Percentiles rank a stretch among this genome's conserved stretches.
phyloP scores from a whole-genome alignment of 2,329 filamentous ascomycete genomes.

The Talaromyces sp. region DNA sequence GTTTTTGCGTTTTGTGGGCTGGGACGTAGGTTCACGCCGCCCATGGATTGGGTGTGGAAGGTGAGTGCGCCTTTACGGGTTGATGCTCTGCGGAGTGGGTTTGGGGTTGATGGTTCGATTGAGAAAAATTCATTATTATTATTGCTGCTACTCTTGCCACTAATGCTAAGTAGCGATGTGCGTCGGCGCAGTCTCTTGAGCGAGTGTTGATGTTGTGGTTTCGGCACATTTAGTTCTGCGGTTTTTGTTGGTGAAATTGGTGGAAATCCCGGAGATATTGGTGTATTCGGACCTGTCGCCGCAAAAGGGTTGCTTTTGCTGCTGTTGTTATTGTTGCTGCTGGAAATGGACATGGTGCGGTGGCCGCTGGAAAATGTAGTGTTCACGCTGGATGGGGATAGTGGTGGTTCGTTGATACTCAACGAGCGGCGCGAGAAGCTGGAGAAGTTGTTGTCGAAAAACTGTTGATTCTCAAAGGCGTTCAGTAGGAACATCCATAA shows the following conservation, averaged over 20 bases:
- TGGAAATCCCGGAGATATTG: neutral
- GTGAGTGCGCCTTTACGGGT: slow-evolving; percentile 10
- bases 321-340: neutral
- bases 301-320: neutral
- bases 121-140: neutral
- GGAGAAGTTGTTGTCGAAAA: slow-evolving; percentile 39
- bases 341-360: slow-evolving; percentile 6
- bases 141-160: neutral
- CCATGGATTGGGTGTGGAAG: slow-evolving; percentile 20
- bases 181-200: slow-evolving; percentile 9
- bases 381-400: slow-evolving; percentile 13
- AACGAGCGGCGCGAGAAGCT: slow-evolving; percentile 9
- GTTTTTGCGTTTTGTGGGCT: slow-evolving; percentile 58
- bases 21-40: slow-evolving; percentile 26
- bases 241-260: neutral
- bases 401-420: slow-evolving; percentile 9
- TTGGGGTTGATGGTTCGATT: neutral
- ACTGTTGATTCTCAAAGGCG: slow-evolving; percentile 34
- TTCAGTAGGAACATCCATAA: slow-evolving; percentile 74
- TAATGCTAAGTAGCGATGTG: slow-evolving; percentile 8
- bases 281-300: neutral
- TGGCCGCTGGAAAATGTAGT: slow-evolving; percentile 3
- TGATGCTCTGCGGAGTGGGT: slow-evolving; percentile 2
- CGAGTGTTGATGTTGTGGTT: slow-evolving; percentile 2
- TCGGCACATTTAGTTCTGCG: neutral